These are phyloP conservation scores for Helminthosporium solani DNA, from an alignment of 2,329 filamentous ascomycete species.

Conservation along the genomic window DNA sequence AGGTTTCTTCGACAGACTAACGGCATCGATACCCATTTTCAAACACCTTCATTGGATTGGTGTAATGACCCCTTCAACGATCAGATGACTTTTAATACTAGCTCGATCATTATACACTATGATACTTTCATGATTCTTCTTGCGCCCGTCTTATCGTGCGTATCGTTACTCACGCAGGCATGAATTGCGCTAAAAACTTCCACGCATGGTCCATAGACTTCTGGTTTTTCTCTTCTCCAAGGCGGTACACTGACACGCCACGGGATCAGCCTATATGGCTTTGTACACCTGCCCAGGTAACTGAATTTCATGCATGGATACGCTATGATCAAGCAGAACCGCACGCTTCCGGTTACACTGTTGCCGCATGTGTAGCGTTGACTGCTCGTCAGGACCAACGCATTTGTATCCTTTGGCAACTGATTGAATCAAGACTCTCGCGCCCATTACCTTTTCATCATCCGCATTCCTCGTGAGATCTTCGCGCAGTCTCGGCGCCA, in stretches of 20 bases:
- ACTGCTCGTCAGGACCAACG: not conserved
- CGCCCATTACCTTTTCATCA: not conserved
- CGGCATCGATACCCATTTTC: slow-evolving; percentile 6
- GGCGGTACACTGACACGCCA: too few relatives aligned
- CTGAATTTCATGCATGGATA: not conserved
- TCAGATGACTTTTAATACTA: not conserved
- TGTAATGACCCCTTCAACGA: not conserved
- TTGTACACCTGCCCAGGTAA: too few relatives aligned
- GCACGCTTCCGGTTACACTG: not conserved
- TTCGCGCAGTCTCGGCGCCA: too few relatives aligned
- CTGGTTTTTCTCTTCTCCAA: too few relatives aligned
- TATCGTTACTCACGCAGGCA: too few relatives aligned
- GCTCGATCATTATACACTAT: not conserved
- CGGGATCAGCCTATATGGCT: too few relatives aligned
- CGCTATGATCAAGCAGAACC: not conserved
- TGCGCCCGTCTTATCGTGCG: too few relatives aligned
- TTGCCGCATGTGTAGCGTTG: not conserved
- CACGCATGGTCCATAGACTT: too few relatives aligned
- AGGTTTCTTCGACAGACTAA: slow-evolving; percentile 3
- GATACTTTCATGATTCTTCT: not conserved
- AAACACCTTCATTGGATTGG: slow-evolving; percentile 1
- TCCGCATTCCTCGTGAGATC: too few relatives aligned
- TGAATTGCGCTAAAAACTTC: too few relatives aligned
- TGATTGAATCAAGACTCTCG: not conserved
- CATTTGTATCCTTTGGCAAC: not conserved